Evolutionary conservation across 1,284 basidiomycete genomes (phyloP).

Genomic region (Ceratobasidium papillatum): DNA sequence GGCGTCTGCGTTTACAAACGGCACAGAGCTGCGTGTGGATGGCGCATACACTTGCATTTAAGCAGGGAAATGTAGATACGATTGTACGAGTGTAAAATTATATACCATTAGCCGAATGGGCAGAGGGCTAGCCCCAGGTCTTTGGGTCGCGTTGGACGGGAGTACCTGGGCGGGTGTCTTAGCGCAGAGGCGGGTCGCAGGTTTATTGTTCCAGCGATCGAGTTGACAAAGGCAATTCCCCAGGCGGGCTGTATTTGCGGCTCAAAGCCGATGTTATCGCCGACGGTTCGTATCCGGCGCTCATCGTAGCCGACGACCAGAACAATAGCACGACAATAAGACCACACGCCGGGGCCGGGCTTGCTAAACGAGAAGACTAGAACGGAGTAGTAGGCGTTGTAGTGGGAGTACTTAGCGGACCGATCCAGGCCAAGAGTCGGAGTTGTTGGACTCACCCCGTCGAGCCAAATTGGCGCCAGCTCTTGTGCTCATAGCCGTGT

Average conservation of each 20-base stretch:
- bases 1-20: slow-evolving; percentile 87
- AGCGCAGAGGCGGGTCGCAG: not conserved
- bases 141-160: not conserved
- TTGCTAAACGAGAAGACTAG: not conserved
- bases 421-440: not conserved
- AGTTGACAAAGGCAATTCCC: slow-evolving; percentile 12
- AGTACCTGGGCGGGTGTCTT: not conserved
- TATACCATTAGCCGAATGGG: not conserved
- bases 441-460: slow-evolving; percentile 13
- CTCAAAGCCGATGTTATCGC: slow-evolving; percentile 27
- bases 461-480: slow-evolving; percentile 26
- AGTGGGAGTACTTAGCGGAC: not conserved
- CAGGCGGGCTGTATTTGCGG: slow-evolving; percentile 28
- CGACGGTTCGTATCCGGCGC: slow-evolving; percentile 20
- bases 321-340: slow-evolving; percentile 17
- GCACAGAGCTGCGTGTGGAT: slow-evolving; percentile 83
- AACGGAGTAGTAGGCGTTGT: not conserved
- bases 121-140: not conserved
- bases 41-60: slow-evolving; percentile 75
- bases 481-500: slow-evolving; percentile 1
- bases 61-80: too few species aligned
- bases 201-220: slow-evolving; percentile 1
- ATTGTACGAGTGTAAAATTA: not conserved
- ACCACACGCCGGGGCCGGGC: not conserved
- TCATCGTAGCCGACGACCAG: slow-evolving; percentile 20